Evolutionary conservation across 164 flowering plant genomes (phyloP).

Genomic region (Annona squamosa): DNA sequence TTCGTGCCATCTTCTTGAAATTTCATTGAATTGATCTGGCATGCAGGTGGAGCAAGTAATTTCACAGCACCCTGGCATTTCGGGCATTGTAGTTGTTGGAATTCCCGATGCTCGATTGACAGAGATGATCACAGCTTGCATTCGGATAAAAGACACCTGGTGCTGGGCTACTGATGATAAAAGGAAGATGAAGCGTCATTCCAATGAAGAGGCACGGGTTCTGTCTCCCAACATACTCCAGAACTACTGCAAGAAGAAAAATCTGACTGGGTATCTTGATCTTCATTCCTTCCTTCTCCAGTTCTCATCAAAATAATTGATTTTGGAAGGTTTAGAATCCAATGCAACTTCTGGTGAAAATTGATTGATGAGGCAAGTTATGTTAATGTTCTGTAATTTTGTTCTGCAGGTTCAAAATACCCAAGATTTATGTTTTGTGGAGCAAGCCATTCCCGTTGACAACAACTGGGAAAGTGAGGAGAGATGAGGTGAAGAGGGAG

Average conservation of each 20-base stretch:
- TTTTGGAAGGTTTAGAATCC: background rate
- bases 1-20: too few species aligned
- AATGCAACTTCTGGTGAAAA: background rate
- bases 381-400: background rate
- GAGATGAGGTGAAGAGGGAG: conserved; percentile 47
- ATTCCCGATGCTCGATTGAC: conserved; percentile 55
- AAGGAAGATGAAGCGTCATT: background rate
- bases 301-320: background rate
- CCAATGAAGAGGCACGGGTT: conserved; percentile 4
- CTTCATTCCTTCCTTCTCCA: background rate
- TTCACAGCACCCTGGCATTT: conserved; percentile 65
- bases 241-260: conserved; percentile 40
- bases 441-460: conserved; percentile 62
- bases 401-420: conserved; percentile 68
- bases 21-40: too few species aligned
- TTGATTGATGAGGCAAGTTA: background rate
- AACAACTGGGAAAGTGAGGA: conserved; percentile 57
- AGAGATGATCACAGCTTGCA: conserved; percentile 76
- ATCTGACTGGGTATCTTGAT: conserved; percentile 51
- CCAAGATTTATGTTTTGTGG: conserved; percentile 56
- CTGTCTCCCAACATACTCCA: conserved; percentile 44
- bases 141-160: conserved; percentile 50
- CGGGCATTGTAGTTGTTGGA: conserved; percentile 48
- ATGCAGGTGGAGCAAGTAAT: conserved; percentile 64
- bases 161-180: conserved; percentile 35